Percentiles rank a stretch among this genome's conserved stretches.
Conservation (phyloP, 148 eudicot species). For the Silene latifolia region DNA sequence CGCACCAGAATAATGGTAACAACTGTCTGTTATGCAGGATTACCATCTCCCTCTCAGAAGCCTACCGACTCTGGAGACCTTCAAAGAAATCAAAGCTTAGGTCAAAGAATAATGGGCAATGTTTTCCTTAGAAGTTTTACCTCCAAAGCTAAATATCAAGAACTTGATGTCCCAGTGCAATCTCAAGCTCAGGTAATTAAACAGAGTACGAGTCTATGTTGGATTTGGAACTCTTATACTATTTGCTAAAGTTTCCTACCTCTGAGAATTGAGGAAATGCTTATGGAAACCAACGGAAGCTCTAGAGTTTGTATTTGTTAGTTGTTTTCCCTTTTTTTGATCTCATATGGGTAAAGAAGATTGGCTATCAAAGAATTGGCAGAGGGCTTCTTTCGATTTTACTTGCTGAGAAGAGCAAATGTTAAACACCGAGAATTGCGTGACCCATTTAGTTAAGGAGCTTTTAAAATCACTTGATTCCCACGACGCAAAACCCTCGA, state of each 20-base stretch:
- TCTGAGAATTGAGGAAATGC: neutral
- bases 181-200: constrained; percentile 71
- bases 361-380: neutral
- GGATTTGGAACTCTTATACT: constrained; percentile 7
- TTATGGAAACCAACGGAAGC: neutral
- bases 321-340: neutral
- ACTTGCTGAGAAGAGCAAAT: neutral
- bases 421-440: neutral
- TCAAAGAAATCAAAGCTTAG: constrained; percentile 74
- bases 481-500: neutral
- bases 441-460: neutral
- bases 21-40: constrained; percentile 43
- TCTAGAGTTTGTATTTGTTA: neutral
- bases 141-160: constrained; percentile 60
- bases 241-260: neutral
- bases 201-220: neutral
- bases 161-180: constrained; percentile 51
- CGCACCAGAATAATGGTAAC: constrained; percentile 1
- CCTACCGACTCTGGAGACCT: constrained; percentile 46
- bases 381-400: neutral
- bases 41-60: constrained; percentile 62
- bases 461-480: neutral
- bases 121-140: constrained; percentile 83
- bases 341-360: neutral
- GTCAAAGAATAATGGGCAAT: constrained; percentile 95